Conservation (phyloP, 2,329 filamentous ascomycete genomes). For the Hypoxylon sp. region DNA sequence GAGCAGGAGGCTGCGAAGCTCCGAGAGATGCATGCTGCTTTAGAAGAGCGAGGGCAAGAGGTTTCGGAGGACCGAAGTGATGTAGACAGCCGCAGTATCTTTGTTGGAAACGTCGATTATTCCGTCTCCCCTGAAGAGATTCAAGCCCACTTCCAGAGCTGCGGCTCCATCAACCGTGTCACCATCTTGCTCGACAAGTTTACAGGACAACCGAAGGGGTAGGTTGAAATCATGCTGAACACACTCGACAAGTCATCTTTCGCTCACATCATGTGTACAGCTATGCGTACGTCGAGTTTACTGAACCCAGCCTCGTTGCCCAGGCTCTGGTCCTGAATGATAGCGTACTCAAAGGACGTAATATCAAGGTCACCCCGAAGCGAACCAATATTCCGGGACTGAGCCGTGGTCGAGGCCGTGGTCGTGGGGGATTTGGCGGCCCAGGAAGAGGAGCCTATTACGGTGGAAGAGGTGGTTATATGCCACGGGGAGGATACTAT, state of each 20-base stretch:
- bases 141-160: slow-evolving; percentile 97
- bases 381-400: slow-evolving; percentile 97
- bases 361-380: slow-evolving; percentile 95
- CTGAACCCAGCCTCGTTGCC: slow-evolving; percentile 91
- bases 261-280: slow-evolving; percentile 62
- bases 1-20: slow-evolving; percentile 90
- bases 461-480: slow-evolving; percentile 65
- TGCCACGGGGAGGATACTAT: slow-evolving; percentile 68
- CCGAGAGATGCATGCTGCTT: slow-evolving; percentile 85
- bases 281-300: slow-evolving; percentile 99
- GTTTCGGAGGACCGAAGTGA: slow-evolving; percentile 95
- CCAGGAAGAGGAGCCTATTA: slow-evolving; percentile 69
- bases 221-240: slow-evolving; percentile 55
- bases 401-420: slow-evolving; percentile 79
- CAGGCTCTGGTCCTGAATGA: slow-evolving; percentile 97
- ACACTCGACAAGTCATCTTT: not conserved
- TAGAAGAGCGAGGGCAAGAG: slow-evolving; percentile 88
- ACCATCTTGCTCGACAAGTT: slow-evolving; percentile 99
- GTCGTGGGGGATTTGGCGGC: slow-evolving; percentile 65
- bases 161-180: slow-evolving; percentile 96
- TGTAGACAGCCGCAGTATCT: slow-evolving; percentile 94
- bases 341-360: slow-evolving; percentile 93
- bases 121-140: slow-evolving; percentile 97
- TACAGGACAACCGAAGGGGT: slow-evolving; percentile 99
- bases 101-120: slow-evolving; percentile 99